These are phyloP conservation scores for Rhodotorula graminis DNA, from an alignment of 768 basidiomycete species.

Conservation along the genomic window DNA sequence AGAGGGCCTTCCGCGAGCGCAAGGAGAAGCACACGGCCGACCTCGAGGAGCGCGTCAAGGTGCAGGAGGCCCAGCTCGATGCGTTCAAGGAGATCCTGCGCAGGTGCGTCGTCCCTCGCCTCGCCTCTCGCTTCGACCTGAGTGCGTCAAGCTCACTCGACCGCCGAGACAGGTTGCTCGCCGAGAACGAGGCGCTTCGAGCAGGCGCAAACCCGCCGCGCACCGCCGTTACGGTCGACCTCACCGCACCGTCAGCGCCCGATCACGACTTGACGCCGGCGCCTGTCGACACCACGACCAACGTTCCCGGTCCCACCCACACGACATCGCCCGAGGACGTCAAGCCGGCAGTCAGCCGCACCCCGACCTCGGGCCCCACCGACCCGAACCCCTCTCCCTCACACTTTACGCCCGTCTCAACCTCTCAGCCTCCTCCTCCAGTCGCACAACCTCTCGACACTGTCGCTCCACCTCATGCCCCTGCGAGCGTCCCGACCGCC, in stretches of 20 bases:
- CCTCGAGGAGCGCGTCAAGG: slow-evolving; percentile 87
- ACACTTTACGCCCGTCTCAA: neutral
- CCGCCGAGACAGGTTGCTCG: neutral
- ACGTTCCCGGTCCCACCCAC: too few relatives aligned
- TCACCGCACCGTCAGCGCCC: neutral
- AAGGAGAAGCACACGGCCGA: slow-evolving; percentile 96
- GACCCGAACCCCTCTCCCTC: neutral
- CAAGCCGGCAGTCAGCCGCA: neutral
- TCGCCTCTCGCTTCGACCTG: neutral
- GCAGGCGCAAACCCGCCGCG: slow-evolving; percentile 13
- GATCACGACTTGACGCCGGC: too few relatives aligned
- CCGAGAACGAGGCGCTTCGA: slow-evolving; percentile 27
- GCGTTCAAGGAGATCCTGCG: neutral
- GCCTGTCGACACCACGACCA: too few relatives aligned
- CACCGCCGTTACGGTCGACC: neutral
- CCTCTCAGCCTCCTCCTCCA: too few relatives aligned
- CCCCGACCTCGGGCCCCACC: neutral
- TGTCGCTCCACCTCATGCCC: too few relatives aligned
- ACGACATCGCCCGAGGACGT: neutral
- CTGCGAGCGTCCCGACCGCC: too few relatives aligned
- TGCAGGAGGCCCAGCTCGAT: slow-evolving; percentile 76
- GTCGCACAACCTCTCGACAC: too few relatives aligned
- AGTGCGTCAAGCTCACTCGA: neutral
- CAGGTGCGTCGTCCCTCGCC: neutral
- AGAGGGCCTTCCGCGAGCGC: slow-evolving; percentile 90